A percentile compares a stretch with the other conserved stretches of the same genome.
phyloP scores from a whole-genome alignment of 805 yeast species.

The Scheffersomyces coipomensis region DNA sequence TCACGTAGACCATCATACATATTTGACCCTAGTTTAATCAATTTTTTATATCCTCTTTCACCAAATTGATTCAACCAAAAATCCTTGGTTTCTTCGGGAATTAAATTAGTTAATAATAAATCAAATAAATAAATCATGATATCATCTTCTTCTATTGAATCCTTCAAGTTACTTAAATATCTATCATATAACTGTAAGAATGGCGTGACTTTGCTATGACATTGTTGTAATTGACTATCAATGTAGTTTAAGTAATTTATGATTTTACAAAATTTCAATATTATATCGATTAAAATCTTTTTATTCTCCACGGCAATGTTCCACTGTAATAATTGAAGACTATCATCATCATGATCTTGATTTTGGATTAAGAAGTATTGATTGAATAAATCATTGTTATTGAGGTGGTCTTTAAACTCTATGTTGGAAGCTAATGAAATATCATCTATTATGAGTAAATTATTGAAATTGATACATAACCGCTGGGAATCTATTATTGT shows the following conservation, averaged over 20 bases:
- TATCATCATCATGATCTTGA: not conserved
- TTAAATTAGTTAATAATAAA: slow-evolving; percentile 46
- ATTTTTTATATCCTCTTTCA: slow-evolving; percentile 59
- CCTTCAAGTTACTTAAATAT: slow-evolving; percentile 30
- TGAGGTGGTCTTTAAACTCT: slow-evolving; percentile 12
- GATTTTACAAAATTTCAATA: slow-evolving; percentile 23
- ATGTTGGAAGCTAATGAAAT: slow-evolving; percentile 13
- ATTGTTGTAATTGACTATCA: slow-evolving; percentile 14
- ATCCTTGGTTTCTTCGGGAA: slow-evolving; percentile 48
- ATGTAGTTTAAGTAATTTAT: slow-evolving; percentile 23
- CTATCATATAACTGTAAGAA: slow-evolving; percentile 28
- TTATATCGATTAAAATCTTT: slow-evolving; percentile 17
- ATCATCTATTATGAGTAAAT: slow-evolving; percentile 24
- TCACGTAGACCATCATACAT: slow-evolving; percentile 52
- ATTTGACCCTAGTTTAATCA: slow-evolving; percentile 49
- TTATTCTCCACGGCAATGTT: slow-evolving; percentile 10
- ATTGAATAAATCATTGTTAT: slow-evolving; percentile 19
- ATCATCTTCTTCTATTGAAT: slow-evolving; percentile 16
- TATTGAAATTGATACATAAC: slow-evolving; percentile 27
- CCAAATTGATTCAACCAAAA: slow-evolving; percentile 68
- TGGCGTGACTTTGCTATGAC: slow-evolving; percentile 20
- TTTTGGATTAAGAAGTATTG: slow-evolving; percentile 24
- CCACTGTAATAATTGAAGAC: slow-evolving; percentile 12
- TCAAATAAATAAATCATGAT: not conserved
- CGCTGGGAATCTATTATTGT: slow-evolving; percentile 18